Evolutionary conservation across 1,284 basidiomycete genomes (phyloP).

Genomic region (Sporisorium exsertum): DNA sequence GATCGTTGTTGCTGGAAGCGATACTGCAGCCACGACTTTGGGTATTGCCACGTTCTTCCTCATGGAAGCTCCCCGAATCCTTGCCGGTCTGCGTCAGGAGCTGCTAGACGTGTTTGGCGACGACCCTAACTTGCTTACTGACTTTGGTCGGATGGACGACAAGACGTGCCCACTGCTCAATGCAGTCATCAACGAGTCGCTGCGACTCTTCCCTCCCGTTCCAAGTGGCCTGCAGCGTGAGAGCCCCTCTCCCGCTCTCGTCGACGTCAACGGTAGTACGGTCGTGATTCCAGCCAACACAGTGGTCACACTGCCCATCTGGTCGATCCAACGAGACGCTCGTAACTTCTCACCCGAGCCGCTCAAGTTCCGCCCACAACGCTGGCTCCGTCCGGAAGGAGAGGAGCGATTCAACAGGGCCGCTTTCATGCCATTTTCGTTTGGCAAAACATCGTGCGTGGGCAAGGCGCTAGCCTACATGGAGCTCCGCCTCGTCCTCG

Average conservation of each 20-base stretch:
- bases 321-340: conserved; percentile 34
- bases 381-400: conserved; percentile 32
- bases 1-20: conserved; percentile 48
- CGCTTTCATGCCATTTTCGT: conserved; percentile 40
- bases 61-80: conserved; percentile 20
- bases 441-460: conserved; percentile 40
- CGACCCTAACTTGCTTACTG: conserved; percentile 19
- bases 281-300: conserved; percentile 26
- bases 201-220: conserved; percentile 41
- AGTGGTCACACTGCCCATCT: conserved; percentile 36
- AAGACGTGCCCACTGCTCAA: conserved; percentile 42
- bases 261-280: conserved; percentile 25
- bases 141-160: conserved; percentile 23
- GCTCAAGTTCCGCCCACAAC: conserved; percentile 31
- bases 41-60: conserved; percentile 36
- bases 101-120: conserved; percentile 30
- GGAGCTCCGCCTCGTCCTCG: conserved; percentile 32
- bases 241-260: conserved; percentile 6
- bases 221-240: conserved; percentile 39
- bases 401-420: conserved; percentile 29
- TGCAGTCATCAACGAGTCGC: conserved; percentile 48
- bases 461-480: conserved; percentile 41
- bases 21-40: conserved; percentile 43
- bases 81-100: conserved; percentile 25
- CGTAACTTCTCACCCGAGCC: conserved; percentile 41